phyloP scores from a whole-genome alignment of 805 yeast genomes.

The Henningerozyma blattae region DNA sequence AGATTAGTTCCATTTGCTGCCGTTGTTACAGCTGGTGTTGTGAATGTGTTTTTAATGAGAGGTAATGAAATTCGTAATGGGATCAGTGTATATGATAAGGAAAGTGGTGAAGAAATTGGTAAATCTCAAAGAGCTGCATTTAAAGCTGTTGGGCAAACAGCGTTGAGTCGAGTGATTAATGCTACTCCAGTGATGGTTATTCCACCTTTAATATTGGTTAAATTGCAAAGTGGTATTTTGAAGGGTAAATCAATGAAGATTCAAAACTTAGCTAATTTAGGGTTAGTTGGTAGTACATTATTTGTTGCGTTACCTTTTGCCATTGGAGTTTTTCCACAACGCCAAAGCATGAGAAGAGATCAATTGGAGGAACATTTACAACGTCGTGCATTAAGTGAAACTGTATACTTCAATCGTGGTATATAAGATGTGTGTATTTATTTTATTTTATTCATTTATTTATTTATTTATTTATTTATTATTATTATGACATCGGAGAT shows the following conservation, averaged over 20 bases:
- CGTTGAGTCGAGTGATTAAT: constrained; percentile 84
- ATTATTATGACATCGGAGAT: not conserved
- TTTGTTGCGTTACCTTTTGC: constrained; percentile 90
- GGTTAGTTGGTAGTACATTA: constrained; percentile 74
- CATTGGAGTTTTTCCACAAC: constrained; percentile 89
- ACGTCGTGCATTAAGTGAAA: constrained; percentile 43
- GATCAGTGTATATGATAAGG: constrained; percentile 57
- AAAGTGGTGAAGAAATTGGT: constrained; percentile 56
- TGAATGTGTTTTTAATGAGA: constrained; percentile 94
- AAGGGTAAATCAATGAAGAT: constrained; percentile 54
- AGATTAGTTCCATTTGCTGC: constrained; percentile 98
- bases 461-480: not conserved
- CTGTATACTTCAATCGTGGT: constrained; percentile 87
- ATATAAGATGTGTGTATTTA: constrained; percentile 33
- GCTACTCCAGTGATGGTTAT: constrained; percentile 97
- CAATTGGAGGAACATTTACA: constrained; percentile 56
- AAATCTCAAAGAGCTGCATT: constrained; percentile 77
- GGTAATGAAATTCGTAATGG: constrained; percentile 86
- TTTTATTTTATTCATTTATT: too few species aligned
- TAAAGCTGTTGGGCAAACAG: constrained; percentile 94
- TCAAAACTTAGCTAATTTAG: constrained; percentile 68
- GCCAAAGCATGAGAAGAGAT: constrained; percentile 45
- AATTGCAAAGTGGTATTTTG: constrained; percentile 58
- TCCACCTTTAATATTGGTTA: constrained; percentile 79
- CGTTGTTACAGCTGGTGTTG: constrained; percentile 93